Base-by-base conservation (phyloP, 805 yeast species). In the Metschnikowia baotianmanensis region DNA sequence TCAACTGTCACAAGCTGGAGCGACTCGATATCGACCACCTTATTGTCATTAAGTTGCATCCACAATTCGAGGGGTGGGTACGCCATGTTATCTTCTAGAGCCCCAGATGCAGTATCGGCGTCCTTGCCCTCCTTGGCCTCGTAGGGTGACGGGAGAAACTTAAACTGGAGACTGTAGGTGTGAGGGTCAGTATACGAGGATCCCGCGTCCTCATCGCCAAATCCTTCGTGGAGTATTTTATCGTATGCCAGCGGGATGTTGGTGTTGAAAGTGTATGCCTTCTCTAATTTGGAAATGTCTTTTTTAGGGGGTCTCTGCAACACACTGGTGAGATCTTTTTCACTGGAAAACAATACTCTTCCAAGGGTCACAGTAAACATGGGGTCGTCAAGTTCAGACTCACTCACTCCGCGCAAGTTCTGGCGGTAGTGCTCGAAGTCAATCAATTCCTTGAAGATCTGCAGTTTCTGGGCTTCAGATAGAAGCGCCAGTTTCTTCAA, bases 11-110 rank as follows among this genome's bases (percentile, higher is more conserved):
- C 68, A 1, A 73, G 55, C 26, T 66, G 66, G 40, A 77, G 48
- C 10, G 69, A 57, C 19, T 63, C 71, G 24, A 67, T 45, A 24
- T 63, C 72, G 0, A 69, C 70, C 27, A 46, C 55, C 10, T 62
- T 61, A 12, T 63, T 62, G 15, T 61, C 63, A 40, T 57, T 63
- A 34, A 75, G 56, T 34, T 69, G 75, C 25, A 72, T 59, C 80
- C 82, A 78, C 33, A 80, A 61, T 50, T 79, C 84, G 6, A 80
- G 57, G 1, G 82, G 79, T 2, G 84, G 82, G 33, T 65, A 67
- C 29, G 62, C 52, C 36, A 59, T 52, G 39, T 59, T 56, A 6
- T 53, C 50, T 5, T 49, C 48, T 9, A 44, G 3, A 9, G 33
- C 13, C n/a, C 36, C 12, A 2, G 25, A 23, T 12, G 16, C 18